Conservation (phyloP, 2,329 filamentous ascomycete genomes). For the Ophiosphaerella narmari region DNA sequence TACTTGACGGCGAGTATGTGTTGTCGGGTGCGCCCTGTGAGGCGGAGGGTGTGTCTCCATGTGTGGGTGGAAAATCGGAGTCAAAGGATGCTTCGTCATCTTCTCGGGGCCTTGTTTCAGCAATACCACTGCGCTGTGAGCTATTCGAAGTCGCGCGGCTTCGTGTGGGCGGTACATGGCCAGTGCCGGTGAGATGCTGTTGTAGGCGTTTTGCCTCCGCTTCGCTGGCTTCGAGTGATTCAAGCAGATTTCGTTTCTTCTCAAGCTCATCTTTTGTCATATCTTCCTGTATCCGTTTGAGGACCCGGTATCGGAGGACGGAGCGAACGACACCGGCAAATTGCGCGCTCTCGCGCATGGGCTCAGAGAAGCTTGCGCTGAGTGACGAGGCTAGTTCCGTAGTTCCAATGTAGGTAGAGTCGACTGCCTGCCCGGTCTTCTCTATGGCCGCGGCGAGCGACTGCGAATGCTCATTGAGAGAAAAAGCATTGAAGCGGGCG, state of each 20-base stretch:
- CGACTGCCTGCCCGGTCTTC: conserved; percentile 89
- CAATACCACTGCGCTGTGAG: conserved; percentile 49
- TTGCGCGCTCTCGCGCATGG: conserved; percentile 96
- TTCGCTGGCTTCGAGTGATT: conserved; percentile 91
- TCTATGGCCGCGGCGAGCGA: conserved; percentile 92
- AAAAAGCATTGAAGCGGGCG: conserved; percentile 96
- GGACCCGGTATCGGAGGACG: conserved; percentile 84
- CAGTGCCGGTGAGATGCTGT: conserved; percentile 80
- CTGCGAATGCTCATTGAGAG: conserved; percentile 86
- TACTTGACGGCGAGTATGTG: conserved; percentile 28
- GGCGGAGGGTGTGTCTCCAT: conserved; percentile 72
- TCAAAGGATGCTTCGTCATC: conserved; percentile 91
- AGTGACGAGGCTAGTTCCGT: conserved; percentile 86
- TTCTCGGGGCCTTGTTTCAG: conserved; percentile 48
- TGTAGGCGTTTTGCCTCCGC: conserved; percentile 91
- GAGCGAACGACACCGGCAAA: conserved; percentile 92
- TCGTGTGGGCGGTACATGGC: conserved; percentile 63
- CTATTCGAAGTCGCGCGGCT: conserved; percentile 69
- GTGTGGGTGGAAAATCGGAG: conserved; percentile 91
- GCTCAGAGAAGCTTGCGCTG: conserved; percentile 94
- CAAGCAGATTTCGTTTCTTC: conserved; percentile 81
- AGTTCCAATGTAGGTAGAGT: conserved; percentile 94
- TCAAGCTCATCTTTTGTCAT: conserved; percentile 92
- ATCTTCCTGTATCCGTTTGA: conserved; percentile 96
- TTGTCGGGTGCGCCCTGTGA: conserved; percentile 68